Evolutionary conservation across 2,329 filamentous ascomycete species (phyloP).

Genomic region (Xylaria sp.): DNA sequence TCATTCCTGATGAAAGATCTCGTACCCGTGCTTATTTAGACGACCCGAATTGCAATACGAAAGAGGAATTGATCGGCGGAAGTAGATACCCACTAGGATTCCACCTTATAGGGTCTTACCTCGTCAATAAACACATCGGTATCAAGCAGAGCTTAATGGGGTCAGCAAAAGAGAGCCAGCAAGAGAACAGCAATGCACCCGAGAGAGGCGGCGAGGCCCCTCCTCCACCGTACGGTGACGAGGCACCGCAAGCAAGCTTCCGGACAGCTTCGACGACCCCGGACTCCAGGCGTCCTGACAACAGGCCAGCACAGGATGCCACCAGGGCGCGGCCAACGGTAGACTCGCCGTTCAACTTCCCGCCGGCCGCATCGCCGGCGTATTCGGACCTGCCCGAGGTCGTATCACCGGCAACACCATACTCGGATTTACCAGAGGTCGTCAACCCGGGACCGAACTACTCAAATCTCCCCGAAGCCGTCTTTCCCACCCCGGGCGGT

Average conservation of each 20-base stretch:
- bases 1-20: background rate
- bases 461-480: conserved; percentile 12
- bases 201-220: conserved; percentile 31
- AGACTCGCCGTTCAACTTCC: conserved; percentile 56
- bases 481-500: background rate
- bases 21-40: background rate
- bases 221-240: conserved; percentile 41
- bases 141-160: conserved; percentile 13
- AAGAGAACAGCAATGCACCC: conserved; percentile 16
- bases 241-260: conserved; percentile 28
- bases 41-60: background rate
- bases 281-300: conserved; percentile 14
- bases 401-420: conserved; percentile 7
- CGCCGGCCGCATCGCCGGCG: conserved; percentile 37
- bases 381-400: conserved; percentile 23
- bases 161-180: background rate
- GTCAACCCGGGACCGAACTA: conserved; percentile 47
- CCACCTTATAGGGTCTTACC: conserved; percentile 5
- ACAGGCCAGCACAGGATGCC: conserved; percentile 1
- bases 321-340: conserved; percentile 46
- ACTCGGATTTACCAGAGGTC: conserved; percentile 17
- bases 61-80: conserved; percentile 13
- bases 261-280: background rate
- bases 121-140: background rate
- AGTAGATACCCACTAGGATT: background rate